A percentile compares a stretch with the other conserved stretches of the same genome.
These are phyloP conservation scores for Tylopilus orsonianus DNA, from an alignment of 1,284 basidiomycete species.

Conservation along the genomic window DNA sequence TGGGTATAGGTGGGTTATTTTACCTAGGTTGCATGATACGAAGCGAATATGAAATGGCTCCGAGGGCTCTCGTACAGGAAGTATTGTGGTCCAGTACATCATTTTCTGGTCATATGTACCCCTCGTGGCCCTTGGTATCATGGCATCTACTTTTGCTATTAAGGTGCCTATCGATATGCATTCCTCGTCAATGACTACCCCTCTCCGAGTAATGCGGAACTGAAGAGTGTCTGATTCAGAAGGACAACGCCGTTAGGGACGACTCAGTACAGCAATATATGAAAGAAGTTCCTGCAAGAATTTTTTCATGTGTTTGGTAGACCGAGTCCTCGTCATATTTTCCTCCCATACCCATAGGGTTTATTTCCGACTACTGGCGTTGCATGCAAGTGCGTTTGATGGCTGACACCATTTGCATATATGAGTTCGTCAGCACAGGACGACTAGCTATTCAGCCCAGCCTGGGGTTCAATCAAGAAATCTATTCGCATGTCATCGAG, in stretches of 20 bases:
- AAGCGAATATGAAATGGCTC: too few relatives aligned
- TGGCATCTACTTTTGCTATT: slow-evolving; percentile 22
- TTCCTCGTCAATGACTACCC: background rate
- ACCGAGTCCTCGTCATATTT: too few relatives aligned
- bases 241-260: slow-evolving; percentile 14
- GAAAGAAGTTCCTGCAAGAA: slow-evolving; percentile 29
- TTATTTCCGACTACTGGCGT: too few relatives aligned
- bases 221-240: slow-evolving; percentile 20
- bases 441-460: too few relatives aligned
- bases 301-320: slow-evolving; percentile 38
- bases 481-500: too few relatives aligned
- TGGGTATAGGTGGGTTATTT: slow-evolving; percentile 13
- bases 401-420: too few relatives aligned
- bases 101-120: slow-evolving; percentile 37
- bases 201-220: background rate
- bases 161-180: slow-evolving; percentile 37
- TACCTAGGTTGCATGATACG: too few relatives aligned
- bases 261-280: slow-evolving; percentile 36
- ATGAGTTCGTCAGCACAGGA: too few relatives aligned
- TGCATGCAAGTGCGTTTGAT: too few relatives aligned
- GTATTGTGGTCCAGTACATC: background rate
- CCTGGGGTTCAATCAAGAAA: too few relatives aligned
- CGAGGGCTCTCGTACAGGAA: background rate
- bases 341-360: too few relatives aligned
- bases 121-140: slow-evolving; percentile 24